Evolutionary conservation across 2,329 filamentous ascomycete genomes (phyloP), one percentile per base, ranked within the genome.

Genomic region (Emmonsia crescens): DNA sequence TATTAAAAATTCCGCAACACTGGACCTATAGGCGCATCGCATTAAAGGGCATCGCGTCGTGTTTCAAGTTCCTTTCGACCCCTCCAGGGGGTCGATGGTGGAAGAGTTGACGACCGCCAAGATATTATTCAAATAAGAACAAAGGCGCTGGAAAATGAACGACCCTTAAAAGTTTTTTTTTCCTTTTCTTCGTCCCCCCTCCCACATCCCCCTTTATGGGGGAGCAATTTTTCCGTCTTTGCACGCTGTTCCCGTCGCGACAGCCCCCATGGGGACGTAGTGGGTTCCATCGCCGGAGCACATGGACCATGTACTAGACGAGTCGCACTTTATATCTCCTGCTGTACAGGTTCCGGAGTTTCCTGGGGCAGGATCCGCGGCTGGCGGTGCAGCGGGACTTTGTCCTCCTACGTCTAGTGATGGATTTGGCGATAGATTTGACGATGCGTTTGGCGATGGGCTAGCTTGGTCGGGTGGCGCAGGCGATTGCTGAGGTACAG

Each of bases 281-380:
- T 59, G 52, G 14, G 51, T 21, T 14, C 46, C 44, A 2, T 40
- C 29, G 10, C 55, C 60, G 48, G 58, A 40, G 24, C 63, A 66
- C 24, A 62, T 14, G 19, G 63, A 64, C 21, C 63, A 66, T 19
- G 63, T 60, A 10, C 38, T 58, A 14, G 51, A 38, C 1, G 60
- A 63, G 29, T 66, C 63, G 40, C 63, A 66, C 54, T 55, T 52
- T 24, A 64, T 62, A 9, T 46, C 29, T n/a, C 63, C 64, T 10
- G 60, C n/a, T 21, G 27, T 49, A 46, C 64, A 63, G n/a, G 4
- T 36, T 31, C 33, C 31, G 19, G 14, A 38, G 33, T 16, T 46
- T 57, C 44, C 56, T 33, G 12, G 19, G 40, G 44, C 27, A 19
- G 27, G 33, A 29, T 42, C 44, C 40, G 46, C 29, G 21, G 51